phyloP scores from a whole-genome alignment of 257 asterid species.

The Forsythia suspensa region DNA sequence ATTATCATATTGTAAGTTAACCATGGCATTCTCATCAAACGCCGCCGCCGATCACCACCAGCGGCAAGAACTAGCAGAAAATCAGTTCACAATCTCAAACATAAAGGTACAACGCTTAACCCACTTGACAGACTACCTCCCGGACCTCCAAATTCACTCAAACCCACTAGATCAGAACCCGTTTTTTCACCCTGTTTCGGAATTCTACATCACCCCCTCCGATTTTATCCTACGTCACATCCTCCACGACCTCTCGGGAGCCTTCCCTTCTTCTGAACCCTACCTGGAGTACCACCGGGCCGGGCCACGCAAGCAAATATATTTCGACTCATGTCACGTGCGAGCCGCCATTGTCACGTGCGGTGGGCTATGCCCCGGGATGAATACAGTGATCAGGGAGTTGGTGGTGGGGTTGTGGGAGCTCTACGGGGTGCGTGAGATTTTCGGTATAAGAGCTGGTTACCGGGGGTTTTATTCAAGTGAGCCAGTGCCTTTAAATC shows the following conservation, averaged over 20 bases:
- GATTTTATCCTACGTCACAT: slow-evolving; percentile 69
- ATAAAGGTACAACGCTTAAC: slow-evolving; percentile 40
- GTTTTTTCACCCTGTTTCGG: slow-evolving; percentile 55
- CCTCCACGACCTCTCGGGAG: slow-evolving; percentile 49
- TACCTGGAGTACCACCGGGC: slow-evolving; percentile 64
- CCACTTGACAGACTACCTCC: slow-evolving; percentile 59
- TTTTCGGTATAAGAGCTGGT: slow-evolving; percentile 64
- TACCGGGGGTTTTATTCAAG: slow-evolving; percentile 65
- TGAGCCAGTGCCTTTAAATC: slow-evolving; percentile 46
- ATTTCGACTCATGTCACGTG: slow-evolving; percentile 45
- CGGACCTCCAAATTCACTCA: slow-evolving; percentile 40
- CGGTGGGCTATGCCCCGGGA: slow-evolving; percentile 86
- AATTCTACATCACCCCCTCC: slow-evolving; percentile 57
- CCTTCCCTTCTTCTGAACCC: slow-evolving; percentile 21
- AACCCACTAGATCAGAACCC: slow-evolving; percentile 63
- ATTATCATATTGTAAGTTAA: not conserved
- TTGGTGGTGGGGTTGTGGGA: slow-evolving; percentile 87
- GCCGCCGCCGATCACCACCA: slow-evolving; percentile 13
- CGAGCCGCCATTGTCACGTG: slow-evolving; percentile 77
- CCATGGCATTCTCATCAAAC: slow-evolving; percentile 16
- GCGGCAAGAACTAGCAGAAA: not conserved
- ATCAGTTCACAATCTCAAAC: slow-evolving; percentile 22
- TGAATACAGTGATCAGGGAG: slow-evolving; percentile 85
- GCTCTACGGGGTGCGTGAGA: slow-evolving; percentile 63
- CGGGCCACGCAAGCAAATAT: slow-evolving; percentile 65